phyloP scores from a whole-genome alignment of 306 rosid species.

The Fragaria iinumae region DNA sequence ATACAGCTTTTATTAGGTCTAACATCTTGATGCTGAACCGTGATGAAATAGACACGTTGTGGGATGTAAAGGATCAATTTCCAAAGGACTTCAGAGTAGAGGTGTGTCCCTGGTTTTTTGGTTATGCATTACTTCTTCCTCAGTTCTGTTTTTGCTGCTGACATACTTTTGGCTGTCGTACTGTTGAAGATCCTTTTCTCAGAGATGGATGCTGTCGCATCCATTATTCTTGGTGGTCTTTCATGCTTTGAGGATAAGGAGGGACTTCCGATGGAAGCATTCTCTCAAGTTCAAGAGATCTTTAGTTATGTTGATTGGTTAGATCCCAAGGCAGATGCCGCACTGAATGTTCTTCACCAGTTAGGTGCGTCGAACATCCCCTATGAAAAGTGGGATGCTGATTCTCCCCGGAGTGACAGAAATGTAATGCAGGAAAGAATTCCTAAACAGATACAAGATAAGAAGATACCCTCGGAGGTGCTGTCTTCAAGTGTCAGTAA shows the following conservation, averaged over 20 bases:
- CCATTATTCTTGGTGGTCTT: conserved; percentile 36
- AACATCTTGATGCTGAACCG: conserved; percentile 82
- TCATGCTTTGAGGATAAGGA: conserved; percentile 81
- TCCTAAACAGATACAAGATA: conserved; percentile 34
- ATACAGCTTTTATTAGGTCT: conserved; percentile 93
- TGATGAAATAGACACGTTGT: conserved; percentile 79
- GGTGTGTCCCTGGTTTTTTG: conserved; percentile 46
- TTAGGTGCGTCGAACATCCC: conserved; percentile 43
- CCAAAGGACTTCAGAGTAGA: conserved; percentile 87
- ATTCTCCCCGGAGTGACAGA: conserved; percentile 34
- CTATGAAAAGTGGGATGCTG: conserved; percentile 45
- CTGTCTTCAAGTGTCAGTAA: conserved; percentile 22
- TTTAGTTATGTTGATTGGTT: conserved; percentile 90
- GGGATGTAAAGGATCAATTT: conserved; percentile 73
- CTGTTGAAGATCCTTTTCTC: conserved; percentile 80
- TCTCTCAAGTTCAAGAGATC: conserved; percentile 88
- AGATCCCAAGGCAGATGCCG: conserved; percentile 65
- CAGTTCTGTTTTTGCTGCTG: conserved; percentile 15
- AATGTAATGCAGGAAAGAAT: conserved; percentile 35
- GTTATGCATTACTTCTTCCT: background rate
- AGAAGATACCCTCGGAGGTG: conserved; percentile 24
- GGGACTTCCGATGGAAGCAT: conserved; percentile 93
- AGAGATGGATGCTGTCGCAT: conserved; percentile 81
- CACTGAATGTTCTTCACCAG: conserved; percentile 67
- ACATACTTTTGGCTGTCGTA: conserved; percentile 34